These are phyloP conservation scores for Scenedesmus sp. DNA, from an alignment of 163 green algal species.

Conservation along the genomic window DNA sequence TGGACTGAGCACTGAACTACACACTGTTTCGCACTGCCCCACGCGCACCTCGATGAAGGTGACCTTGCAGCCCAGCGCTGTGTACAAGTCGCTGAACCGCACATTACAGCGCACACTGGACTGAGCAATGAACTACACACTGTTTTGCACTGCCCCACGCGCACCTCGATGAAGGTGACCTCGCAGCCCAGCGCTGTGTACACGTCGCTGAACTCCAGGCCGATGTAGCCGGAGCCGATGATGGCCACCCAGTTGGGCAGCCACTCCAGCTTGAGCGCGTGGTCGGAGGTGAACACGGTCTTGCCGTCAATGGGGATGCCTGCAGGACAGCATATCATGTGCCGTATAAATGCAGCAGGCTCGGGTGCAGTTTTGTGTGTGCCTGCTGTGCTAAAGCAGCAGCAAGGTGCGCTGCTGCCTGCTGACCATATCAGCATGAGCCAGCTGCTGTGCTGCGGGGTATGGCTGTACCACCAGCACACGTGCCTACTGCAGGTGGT, in stretches of 20 bases:
- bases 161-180: conserved; percentile 87
- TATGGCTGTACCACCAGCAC: too few relatives aligned
- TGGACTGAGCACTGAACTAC: neutral
- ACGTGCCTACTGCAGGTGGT: too few relatives aligned
- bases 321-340: conserved; percentile 30
- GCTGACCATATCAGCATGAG: too few relatives aligned
- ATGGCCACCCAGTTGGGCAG: conserved; percentile 98
- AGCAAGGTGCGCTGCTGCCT: too few relatives aligned
- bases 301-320: conserved; percentile 98
- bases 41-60: conserved; percentile 81
- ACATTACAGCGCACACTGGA: conserved; percentile 53
- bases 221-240: conserved; percentile 99
- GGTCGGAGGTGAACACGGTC: conserved; percentile 99
- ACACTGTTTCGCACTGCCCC: neutral
- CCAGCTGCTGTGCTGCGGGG: too few relatives aligned
- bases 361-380: neutral
- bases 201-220: conserved; percentile 97
- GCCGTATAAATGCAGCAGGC: neutral
- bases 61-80: conserved; percentile 91
- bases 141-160: neutral
- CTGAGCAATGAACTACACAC: neutral
- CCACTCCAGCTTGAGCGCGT: conserved; percentile 99
- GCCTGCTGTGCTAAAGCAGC: neutral
- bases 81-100: conserved; percentile 98
- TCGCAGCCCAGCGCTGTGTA: conserved; percentile 96